These are phyloP conservation scores for Cymbidium sinense DNA, from an alignment of 106 monocot genomes.

Conservation along the genomic window DNA sequence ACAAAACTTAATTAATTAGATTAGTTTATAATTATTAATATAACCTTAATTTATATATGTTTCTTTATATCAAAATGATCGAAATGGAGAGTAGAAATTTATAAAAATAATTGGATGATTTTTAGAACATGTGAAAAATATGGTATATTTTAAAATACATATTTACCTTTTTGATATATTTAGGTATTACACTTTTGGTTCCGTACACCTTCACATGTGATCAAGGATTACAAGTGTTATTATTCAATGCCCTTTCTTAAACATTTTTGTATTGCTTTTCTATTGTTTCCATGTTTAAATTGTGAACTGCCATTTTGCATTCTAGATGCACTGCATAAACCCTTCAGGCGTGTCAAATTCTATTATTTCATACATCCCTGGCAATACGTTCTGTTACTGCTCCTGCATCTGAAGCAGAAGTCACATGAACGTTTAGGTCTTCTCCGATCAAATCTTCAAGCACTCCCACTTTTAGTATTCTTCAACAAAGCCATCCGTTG, in stretches of 20 bases:
- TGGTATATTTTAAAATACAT: no score
- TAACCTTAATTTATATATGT: no score
- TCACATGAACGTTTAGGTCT: conserved; percentile 57
- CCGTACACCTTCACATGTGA: conserved; percentile 22
- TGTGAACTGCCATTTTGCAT: conserved; percentile 76
- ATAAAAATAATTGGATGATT: no score
- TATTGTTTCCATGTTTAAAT: conserved; percentile 56
- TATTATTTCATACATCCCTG: background rate
- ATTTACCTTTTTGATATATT: no score
- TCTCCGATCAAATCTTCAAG: conserved; percentile 62
- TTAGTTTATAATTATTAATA: no score
- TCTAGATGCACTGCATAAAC: conserved; percentile 63
- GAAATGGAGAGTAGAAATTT: no score
- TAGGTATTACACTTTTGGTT: conserved; percentile 31
- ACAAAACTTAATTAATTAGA: no score
- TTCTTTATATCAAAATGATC: no score
- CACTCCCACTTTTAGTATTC: conserved; percentile 75
- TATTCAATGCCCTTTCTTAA: conserved; percentile 34
- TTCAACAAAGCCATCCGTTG: conserved; percentile 76
- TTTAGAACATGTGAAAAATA: no score
- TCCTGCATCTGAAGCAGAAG: conserved; percentile 66
- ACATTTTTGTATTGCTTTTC: conserved; percentile 43
- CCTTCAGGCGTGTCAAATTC: conserved; percentile 46
- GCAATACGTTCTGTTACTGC: conserved; percentile 51
- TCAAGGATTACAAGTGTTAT: conserved; percentile 17